Evolutionary conservation across 2,329 filamentous ascomycete species (phyloP).

Genomic region (Colletotrichum sublineola): DNA sequence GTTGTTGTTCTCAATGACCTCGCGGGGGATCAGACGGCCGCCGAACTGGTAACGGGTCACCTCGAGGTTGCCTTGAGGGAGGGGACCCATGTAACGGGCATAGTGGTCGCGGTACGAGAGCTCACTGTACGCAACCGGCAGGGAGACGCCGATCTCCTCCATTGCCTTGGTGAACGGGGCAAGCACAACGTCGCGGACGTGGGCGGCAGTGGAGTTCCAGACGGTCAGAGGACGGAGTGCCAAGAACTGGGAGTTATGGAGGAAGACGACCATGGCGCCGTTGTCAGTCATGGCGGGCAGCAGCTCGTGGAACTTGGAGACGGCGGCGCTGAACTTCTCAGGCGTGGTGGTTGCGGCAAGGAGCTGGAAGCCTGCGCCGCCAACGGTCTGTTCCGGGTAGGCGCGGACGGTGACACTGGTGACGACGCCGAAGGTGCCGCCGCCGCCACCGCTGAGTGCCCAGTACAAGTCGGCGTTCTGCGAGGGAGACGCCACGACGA

Average conservation of each 20-base stretch:
- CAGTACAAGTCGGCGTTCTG: conserved; percentile 66
- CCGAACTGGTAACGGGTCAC: conserved; percentile 53
- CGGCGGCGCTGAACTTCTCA: conserved; percentile 62
- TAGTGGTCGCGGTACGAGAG: conserved; percentile 52
- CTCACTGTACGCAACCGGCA: conserved; percentile 45
- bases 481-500: conserved; percentile 57
- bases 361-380: conserved; percentile 61
- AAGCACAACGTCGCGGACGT: conserved; percentile 48
- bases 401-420: conserved; percentile 64
- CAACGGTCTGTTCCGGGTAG: conserved; percentile 57
- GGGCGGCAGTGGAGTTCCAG: conserved; percentile 47
- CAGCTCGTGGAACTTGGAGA: conserved; percentile 57
- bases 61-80: conserved; percentile 51
- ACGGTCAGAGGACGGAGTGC: conserved; percentile 51
- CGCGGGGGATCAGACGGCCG: conserved; percentile 53
- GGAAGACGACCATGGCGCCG: conserved; percentile 63
- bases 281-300: conserved; percentile 63
- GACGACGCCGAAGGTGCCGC: conserved; percentile 66
- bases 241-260: conserved; percentile 62
- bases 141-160: conserved; percentile 46
- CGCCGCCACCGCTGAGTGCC: conserved; percentile 66
- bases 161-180: conserved; percentile 50
- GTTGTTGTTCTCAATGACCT: conserved; percentile 49
- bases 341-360: conserved; percentile 40
- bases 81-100: conserved; percentile 52